Percentiles rank a stretch among this genome's conserved stretches.
These are phyloP conservation scores for Colletotrichum sp. DNA, from an alignment of 2,329 filamentous ascomycete species.

Conservation along the genomic window DNA sequence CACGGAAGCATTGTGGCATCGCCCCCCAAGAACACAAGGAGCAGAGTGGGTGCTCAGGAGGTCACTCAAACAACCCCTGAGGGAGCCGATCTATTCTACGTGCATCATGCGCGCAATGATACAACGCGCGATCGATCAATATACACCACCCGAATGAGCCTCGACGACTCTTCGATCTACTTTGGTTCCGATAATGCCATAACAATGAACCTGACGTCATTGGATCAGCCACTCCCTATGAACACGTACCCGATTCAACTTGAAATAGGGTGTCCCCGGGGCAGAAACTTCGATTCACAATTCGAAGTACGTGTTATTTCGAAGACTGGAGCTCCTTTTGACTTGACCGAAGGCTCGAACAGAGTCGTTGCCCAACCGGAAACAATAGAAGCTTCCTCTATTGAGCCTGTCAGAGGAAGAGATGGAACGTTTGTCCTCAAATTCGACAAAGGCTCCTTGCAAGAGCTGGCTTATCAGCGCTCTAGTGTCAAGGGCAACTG, in stretches of 20 bases:
- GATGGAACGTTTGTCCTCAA: slow-evolving; percentile 19
- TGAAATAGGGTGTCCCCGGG: slow-evolving; percentile 11
- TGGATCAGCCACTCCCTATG: slow-evolving; percentile 34
- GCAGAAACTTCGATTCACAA: neutral
- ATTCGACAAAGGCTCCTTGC: slow-evolving; percentile 6
- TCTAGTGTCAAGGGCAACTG: slow-evolving; percentile 15
- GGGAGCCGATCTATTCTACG: slow-evolving; percentile 37
- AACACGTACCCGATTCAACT: slow-evolving; percentile 33
- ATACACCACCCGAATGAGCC: slow-evolving; percentile 36
- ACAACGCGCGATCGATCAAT: slow-evolving; percentile 31
- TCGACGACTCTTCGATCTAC: slow-evolving; percentile 25
- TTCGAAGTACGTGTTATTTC: slow-evolving; percentile 26
- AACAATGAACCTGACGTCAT: slow-evolving; percentile 32
- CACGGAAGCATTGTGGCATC: slow-evolving; percentile 39
- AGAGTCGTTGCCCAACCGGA: slow-evolving; percentile 27
- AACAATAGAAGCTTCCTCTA: slow-evolving; percentile 4
- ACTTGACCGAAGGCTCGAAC: slow-evolving; percentile 28
- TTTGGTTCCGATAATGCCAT: slow-evolving; percentile 32
- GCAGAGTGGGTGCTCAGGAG: slow-evolving; percentile 32
- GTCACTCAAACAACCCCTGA: slow-evolving; percentile 31
- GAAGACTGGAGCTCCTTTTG: slow-evolving; percentile 25
- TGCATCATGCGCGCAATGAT: slow-evolving; percentile 37
- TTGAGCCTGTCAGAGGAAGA: neutral
- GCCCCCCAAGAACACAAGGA: slow-evolving; percentile 23
- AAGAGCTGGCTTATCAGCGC: slow-evolving; percentile 25